A percentile compares a stretch with the other conserved stretches of the same genome.
Evolutionary conservation across 148 eudicot species (phyloP).

Genomic region (Vaccinium vitisidaea): DNA sequence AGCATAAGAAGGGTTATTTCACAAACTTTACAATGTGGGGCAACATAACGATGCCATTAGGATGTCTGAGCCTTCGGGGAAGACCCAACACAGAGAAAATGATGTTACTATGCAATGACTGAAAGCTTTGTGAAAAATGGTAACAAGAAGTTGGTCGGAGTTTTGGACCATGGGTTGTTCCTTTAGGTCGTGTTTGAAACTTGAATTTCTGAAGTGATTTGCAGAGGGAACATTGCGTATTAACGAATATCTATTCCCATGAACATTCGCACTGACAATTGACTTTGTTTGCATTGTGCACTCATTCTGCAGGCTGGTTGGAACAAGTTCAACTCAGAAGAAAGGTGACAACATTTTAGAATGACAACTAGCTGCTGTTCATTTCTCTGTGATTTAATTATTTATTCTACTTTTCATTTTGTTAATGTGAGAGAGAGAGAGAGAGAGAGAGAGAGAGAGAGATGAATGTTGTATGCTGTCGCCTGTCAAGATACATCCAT

Average conservation of each 20-base stretch:
- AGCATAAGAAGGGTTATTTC: neutral
- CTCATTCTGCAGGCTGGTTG: constrained; percentile 73
- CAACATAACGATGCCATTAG: neutral
- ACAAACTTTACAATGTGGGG: neutral
- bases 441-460: neutral
- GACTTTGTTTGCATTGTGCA: neutral
- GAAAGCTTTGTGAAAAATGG: neutral
- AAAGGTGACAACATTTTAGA: constrained; percentile 13
- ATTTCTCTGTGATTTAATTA: neutral
- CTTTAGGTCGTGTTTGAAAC: neutral
- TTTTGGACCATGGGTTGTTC: neutral
- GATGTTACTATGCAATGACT: neutral
- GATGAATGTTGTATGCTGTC: neutral
- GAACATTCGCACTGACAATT: neutral
- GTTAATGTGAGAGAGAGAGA: neutral
- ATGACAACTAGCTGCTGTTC: neutral
- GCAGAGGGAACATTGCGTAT: neutral
- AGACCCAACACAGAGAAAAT: neutral
- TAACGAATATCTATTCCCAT: neutral
- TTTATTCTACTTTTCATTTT: neutral
- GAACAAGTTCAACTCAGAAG: constrained; percentile 75
- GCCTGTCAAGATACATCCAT: neutral
- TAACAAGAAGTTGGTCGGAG: neutral
- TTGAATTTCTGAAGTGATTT: neutral
- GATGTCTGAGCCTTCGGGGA: neutral